phyloP scores from a whole-genome alignment of 192 early-diverging fungal genomes.

The Cladochytrium replicatum region DNA sequence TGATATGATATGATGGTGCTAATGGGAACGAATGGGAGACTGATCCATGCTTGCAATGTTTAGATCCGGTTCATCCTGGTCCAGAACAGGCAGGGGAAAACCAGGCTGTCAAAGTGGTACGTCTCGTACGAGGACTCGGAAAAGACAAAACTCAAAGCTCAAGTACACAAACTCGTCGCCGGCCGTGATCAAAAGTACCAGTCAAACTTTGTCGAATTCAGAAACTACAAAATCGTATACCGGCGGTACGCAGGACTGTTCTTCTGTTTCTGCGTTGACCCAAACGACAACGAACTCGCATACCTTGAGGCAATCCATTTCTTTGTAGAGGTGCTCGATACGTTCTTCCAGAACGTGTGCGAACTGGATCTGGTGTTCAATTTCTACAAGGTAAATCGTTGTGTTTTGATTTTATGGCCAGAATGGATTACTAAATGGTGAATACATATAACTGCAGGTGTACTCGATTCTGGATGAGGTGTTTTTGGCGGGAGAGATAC shows the following conservation, averaged over 20 bases:
- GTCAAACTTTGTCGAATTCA: slow-evolving; percentile 98
- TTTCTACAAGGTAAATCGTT: slow-evolving; percentile 63
- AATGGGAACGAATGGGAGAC: too few relatives aligned
- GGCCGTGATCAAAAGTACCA: slow-evolving; percentile 94
- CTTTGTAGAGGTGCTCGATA: slow-evolving; percentile 97
- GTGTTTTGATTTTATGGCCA: not conserved
- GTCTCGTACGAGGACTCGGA: slow-evolving; percentile 88
- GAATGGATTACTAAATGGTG: slow-evolving; percentile 8
- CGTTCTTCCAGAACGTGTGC: slow-evolving; percentile 97
- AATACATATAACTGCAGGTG: slow-evolving; percentile 36
- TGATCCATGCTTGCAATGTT: too few relatives aligned
- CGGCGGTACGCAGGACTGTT: slow-evolving; percentile 95
- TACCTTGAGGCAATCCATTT: slow-evolving; percentile 96
- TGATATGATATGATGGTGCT: too few relatives aligned
- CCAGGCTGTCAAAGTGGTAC: slow-evolving; percentile 95
- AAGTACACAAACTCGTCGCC: slow-evolving; percentile 92
- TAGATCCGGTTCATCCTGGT: slow-evolving; percentile 98
- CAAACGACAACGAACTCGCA: slow-evolving; percentile 94
- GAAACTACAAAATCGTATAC: slow-evolving; percentile 97
- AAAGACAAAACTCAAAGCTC: slow-evolving; percentile 84
- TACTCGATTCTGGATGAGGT: slow-evolving; percentile 97
- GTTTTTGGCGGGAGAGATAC: slow-evolving; percentile 95
- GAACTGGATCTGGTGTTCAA: slow-evolving; percentile 98
- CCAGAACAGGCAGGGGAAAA: slow-evolving; percentile 98
- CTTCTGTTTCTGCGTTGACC: slow-evolving; percentile 98